Conservation (phyloP, 2,329 filamentous ascomycete species). For the Stenocarpella maydis region DNA sequence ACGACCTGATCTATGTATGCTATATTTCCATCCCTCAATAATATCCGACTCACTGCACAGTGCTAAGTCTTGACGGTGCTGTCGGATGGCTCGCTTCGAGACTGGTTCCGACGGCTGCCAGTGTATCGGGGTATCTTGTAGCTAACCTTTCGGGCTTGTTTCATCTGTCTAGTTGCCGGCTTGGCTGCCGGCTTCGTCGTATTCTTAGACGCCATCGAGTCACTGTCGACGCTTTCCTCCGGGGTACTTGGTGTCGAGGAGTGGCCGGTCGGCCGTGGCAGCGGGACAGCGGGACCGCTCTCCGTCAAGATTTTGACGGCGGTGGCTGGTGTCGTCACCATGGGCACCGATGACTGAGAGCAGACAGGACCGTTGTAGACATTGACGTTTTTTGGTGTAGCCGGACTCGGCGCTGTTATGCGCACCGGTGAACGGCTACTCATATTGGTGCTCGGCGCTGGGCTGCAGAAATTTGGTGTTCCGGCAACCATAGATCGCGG, state of each 20-base stretch:
- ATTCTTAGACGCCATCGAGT: not conserved
- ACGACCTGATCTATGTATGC: conserved; percentile 7
- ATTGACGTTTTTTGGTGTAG: conserved; percentile 1
- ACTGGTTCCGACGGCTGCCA: conserved; percentile 51
- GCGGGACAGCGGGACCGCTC: conserved; percentile 25
- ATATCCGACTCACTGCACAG: not conserved
- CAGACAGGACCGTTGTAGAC: not conserved
- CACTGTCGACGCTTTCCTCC: not conserved
- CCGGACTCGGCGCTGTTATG: not conserved
- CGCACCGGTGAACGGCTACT: conserved; percentile 31
- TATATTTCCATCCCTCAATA: not conserved
- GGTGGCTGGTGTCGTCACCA: conserved; percentile 14
- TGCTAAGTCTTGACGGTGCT: conserved; percentile 19
- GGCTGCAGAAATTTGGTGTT: conserved; percentile 35
- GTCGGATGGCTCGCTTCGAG: conserved; percentile 54
- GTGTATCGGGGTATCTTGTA: conserved; percentile 46
- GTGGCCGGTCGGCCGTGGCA: conserved; percentile 2
- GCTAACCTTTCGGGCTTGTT: conserved; percentile 37
- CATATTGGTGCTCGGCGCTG: conserved; percentile 37
- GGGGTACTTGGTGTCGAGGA: conserved; percentile 2
- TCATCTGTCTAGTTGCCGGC: conserved; percentile 33
- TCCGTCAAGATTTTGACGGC: conserved; percentile 13
- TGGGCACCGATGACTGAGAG: not conserved
- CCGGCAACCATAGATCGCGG: conserved; percentile 48
- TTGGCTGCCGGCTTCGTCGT: conserved; percentile 10